Percentiles rank a stretch among this genome's conserved stretches.
These are phyloP conservation scores for Pleodorina starrii DNA, from an alignment of 139 green algal species.

Conservation along the genomic window DNA sequence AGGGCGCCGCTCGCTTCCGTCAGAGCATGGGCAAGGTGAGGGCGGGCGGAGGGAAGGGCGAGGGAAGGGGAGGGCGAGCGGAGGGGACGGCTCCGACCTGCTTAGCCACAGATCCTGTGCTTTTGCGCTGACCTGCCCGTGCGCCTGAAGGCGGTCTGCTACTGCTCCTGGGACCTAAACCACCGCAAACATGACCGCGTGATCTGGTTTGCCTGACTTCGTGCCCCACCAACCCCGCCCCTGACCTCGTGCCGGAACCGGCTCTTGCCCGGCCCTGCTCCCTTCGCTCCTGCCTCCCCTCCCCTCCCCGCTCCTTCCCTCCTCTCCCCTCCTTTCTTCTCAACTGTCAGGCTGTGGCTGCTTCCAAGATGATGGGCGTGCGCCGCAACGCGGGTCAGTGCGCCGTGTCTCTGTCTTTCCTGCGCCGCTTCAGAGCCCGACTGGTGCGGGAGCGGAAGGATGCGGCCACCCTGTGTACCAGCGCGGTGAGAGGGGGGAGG, in stretches of 20 bases:
- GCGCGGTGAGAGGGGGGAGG: constrained; percentile 12
- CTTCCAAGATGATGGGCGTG: constrained; percentile 25
- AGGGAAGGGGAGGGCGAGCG: too few relatives aligned
- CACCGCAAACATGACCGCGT: too few relatives aligned
- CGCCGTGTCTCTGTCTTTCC: constrained; percentile 39
- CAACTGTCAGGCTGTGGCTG: not conserved
- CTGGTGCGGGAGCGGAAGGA: constrained; percentile 14
- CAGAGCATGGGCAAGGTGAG: constrained; percentile 29
- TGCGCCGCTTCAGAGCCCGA: constrained; percentile 41
- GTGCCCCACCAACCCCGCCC: too few relatives aligned
- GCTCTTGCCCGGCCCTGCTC: not conserved
- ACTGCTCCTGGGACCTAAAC: too few relatives aligned
- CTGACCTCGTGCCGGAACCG: too few relatives aligned
- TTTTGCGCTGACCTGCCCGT: too few relatives aligned
- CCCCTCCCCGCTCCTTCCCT: not conserved
- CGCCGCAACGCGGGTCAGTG: constrained; percentile 40
- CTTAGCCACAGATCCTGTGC: too few relatives aligned
- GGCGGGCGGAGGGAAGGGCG: too few relatives aligned
- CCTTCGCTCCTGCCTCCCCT: too few relatives aligned
- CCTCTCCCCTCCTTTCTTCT: not conserved
- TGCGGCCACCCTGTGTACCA: constrained; percentile 15
- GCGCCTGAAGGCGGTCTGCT: too few relatives aligned
- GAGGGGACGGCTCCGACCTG: too few relatives aligned
- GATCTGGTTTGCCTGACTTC: too few relatives aligned
- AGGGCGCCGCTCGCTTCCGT: not conserved